These are phyloP conservation scores for Neurospora sublineolata DNA, from an alignment of 495 filamentous ascomycete genomes.

Conservation along the genomic window DNA sequence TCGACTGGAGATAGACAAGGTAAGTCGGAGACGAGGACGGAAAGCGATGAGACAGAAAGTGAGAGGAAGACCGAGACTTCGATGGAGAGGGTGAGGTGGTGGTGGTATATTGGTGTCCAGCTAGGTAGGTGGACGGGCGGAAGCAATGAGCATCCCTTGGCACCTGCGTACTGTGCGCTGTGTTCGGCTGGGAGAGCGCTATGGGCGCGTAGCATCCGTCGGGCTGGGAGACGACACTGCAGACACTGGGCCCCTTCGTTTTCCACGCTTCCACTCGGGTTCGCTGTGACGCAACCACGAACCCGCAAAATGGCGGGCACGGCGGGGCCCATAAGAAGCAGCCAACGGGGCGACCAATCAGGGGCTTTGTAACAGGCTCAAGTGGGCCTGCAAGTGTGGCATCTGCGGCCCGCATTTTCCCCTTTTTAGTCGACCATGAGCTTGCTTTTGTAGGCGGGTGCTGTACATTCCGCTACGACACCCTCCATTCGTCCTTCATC, in stretches of 20 bases:
- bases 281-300: neutral
- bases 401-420: neutral
- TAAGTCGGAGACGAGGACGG: neutral
- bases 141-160: neutral
- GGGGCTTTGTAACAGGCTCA: neutral
- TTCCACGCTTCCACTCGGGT: neutral
- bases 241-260: neutral
- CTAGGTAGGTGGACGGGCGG: neutral
- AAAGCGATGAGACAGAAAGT: neutral
- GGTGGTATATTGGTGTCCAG: neutral
- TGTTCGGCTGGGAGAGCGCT: neutral
- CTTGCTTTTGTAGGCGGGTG: neutral
- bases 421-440: neutral
- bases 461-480: neutral
- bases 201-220: neutral
- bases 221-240: neutral
- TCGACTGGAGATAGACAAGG: neutral
- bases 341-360: neutral
- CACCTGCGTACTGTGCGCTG: neutral
- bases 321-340: neutral
- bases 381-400: neutral
- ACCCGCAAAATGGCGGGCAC: neutral
- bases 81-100: neutral
- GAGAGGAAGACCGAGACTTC: neutral
- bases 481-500: neutral